Base-by-base conservation (phyloP, 371 early-diverging fungal species). In the Modicella reniformis region DNA sequence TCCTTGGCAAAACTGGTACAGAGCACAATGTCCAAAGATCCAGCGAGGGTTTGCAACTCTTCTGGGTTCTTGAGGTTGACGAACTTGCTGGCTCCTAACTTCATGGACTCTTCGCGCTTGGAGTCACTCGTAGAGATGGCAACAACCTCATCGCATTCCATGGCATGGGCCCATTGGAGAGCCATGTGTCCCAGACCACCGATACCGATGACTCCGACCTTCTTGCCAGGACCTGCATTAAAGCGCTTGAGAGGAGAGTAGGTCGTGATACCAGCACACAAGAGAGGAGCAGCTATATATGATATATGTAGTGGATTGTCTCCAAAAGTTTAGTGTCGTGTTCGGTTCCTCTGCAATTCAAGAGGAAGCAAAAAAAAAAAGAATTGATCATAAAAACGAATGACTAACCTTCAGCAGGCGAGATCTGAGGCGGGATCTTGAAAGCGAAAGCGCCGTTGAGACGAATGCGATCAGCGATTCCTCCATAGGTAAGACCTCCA, bases 171-270 rank as follows among this genome's bases (percentile, higher is more conserved):
- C 51, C 76, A 89, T 80, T 90, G 87, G 30, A 91, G 59, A 4
- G 86, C 90, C 49, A 91, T 66, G 51, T 91, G 91, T 6, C 91
- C 91, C 28, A 91, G 81, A 1, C 87, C 87, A 41, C 91, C 91
- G 53, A 91, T 89, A 2, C 90, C 91, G 29, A 85, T 79, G 51
- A 91, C 76, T 32, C 90, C 91, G 41, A 91, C 87, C 2, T 74
- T 65, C 57, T 80, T 84, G 44, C 83, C 83, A 23, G 81, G 73
- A 53, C 84, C 82, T 54, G 83, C 65, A 53, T 71, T 68, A 75
- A 79, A 55, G 40, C 80, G 66, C 15, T 80, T 65, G 64, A 90
- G 81, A 17, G 92, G 87, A 0, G 82, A 68, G 62, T 72, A 91
- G 1, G 82, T 72, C 8, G 91, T 87, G 50, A 75, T 56, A 8